These are phyloP conservation scores for Heterobasidion occidentale DNA, from an alignment of 1,284 basidiomycete genomes.

Conservation along the genomic window DNA sequence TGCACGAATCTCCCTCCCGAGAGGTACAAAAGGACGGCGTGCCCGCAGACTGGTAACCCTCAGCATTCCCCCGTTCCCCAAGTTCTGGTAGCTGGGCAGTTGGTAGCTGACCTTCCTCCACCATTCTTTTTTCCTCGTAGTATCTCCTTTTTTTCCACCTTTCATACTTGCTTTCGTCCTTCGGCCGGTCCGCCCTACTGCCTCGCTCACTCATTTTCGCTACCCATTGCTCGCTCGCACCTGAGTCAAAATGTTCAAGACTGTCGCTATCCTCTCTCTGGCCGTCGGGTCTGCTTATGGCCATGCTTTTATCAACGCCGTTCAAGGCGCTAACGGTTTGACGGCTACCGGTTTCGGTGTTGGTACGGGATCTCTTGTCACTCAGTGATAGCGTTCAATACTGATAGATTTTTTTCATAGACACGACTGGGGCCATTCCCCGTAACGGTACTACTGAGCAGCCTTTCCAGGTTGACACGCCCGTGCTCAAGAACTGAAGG, in stretches of 20 bases:
- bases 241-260: not conserved
- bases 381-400: not conserved
- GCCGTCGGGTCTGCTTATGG: not conserved
- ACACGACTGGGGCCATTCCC: not conserved
- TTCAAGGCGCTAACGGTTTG: not conserved
- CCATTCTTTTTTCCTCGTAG: not conserved
- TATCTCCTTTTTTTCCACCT: not conserved
- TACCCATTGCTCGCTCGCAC: not conserved
- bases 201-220: too few species aligned
- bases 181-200: not conserved
- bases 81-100: not conserved
- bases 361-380: not conserved
- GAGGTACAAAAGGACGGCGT: not conserved
- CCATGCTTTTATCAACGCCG: not conserved
- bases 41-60: not conserved
- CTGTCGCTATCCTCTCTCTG: not conserved
- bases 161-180: not conserved
- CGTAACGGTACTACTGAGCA: not conserved
- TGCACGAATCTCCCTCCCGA: not conserved
- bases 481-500: not conserved
- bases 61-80: not conserved
- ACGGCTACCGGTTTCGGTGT: not conserved
- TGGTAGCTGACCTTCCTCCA: not conserved
- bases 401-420: not conserved
- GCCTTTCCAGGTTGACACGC: not conserved